Percentiles rank a stretch among this genome's conserved stretches.
These are phyloP conservation scores for Verticillium klebahnii DNA, from an alignment of 2,329 filamentous ascomycete species.

Conservation along the genomic window DNA sequence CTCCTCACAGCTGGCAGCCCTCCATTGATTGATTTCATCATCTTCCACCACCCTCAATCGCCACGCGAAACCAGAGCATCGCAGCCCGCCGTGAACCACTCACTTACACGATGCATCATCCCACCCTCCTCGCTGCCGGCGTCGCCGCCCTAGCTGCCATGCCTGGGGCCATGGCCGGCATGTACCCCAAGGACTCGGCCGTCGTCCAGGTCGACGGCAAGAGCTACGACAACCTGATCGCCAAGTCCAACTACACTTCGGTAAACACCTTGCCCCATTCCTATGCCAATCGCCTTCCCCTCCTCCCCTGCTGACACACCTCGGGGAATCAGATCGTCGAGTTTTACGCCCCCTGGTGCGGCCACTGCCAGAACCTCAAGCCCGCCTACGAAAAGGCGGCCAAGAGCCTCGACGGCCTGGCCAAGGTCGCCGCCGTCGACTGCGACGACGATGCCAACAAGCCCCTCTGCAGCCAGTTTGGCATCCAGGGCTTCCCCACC, in stretches of 20 bases:
- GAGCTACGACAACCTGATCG: conserved; percentile 77
- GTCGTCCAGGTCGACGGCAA: conserved; percentile 78
- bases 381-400: conserved; percentile 94
- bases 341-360: conserved; percentile 98
- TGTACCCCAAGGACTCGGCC: conserved; percentile 84
- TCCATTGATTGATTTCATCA: conserved; percentile 7
- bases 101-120: conserved; percentile 45
- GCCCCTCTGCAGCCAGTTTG: conserved; percentile 76
- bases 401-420: conserved; percentile 81
- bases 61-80: background rate
- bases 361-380: conserved; percentile 94
- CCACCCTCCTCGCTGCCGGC: conserved; percentile 47
- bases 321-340: conserved; percentile 51
- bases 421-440: conserved; percentile 90
- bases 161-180: conserved; percentile 60
- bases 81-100: background rate
- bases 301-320: too few species aligned
- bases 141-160: conserved; percentile 61
- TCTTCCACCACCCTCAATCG: conserved; percentile 3
- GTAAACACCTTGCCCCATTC: conserved; percentile 39
- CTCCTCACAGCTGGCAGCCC: conserved; percentile 3
- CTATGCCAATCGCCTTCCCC: background rate
- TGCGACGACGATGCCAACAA: conserved; percentile 96
- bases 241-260: conserved; percentile 85
- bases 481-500: conserved; percentile 90